Percentiles rank a stretch among this genome's conserved stretches.
Evolutionary conservation across 208 protist genomes (phyloP).

Genomic region (Spongospora subterranea): DNA sequence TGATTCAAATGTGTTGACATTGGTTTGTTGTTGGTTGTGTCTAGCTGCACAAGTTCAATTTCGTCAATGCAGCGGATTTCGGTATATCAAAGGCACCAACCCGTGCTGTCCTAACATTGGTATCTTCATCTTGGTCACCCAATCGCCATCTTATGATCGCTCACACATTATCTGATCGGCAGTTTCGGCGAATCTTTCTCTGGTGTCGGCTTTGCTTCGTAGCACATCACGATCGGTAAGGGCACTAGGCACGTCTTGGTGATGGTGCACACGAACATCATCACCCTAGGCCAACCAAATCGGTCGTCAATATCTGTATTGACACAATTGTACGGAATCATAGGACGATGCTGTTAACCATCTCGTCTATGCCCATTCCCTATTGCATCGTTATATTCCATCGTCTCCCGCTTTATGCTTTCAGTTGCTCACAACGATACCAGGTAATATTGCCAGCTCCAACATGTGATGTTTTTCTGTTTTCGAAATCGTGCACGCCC

Average conservation of each 20-base stretch:
- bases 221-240: background rate
- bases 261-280: too few relatives aligned
- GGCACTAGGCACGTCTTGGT: background rate
- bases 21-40: too few relatives aligned
- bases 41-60: slow-evolving; percentile 33
- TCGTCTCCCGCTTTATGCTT: background rate
- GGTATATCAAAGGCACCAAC: background rate
- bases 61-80: slow-evolving; percentile 12
- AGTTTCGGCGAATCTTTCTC: background rate
- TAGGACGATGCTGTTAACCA: background rate
- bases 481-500: too few relatives aligned
- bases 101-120: background rate
- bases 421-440: background rate
- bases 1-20: too few relatives aligned
- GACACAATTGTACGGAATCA: background rate
- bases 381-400: background rate
- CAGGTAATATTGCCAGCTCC: background rate
- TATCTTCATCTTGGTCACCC: background rate
- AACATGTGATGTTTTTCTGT: too few relatives aligned
- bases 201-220: too few relatives aligned
- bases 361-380: background rate
- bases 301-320: background rate
- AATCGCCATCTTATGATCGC: background rate
- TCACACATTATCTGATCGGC: background rate
- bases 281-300: too few relatives aligned